These are phyloP conservation scores for Musa balbisiana DNA, from an alignment of 202 grass and related monocot genomes.

Conservation along the genomic window DNA sequence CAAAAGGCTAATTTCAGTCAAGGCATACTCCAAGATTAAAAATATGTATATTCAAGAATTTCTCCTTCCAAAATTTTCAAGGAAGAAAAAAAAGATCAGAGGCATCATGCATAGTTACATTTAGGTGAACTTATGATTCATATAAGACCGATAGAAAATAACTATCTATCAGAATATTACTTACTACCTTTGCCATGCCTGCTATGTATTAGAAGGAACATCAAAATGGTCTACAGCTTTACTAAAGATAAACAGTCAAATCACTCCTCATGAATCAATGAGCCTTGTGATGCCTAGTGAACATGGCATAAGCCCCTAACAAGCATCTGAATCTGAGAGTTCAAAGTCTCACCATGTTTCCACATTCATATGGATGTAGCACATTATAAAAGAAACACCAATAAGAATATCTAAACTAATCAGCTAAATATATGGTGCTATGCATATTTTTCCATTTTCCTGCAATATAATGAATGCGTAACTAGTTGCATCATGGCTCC, in stretches of 20 bases:
- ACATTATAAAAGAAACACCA: background rate
- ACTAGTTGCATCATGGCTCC: background rate
- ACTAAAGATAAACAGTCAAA: background rate
- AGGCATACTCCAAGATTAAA: background rate
- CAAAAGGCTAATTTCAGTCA: background rate
- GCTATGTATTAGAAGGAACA: background rate
- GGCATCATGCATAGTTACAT: background rate
- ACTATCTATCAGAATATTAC: background rate
- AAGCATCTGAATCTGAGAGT: background rate
- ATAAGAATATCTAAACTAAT: background rate
- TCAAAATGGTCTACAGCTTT: background rate
- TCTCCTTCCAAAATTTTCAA: too few relatives aligned
- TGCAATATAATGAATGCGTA: background rate
- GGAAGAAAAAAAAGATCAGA: background rate
- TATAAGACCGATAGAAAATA: background rate
- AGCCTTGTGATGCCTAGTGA: background rate
- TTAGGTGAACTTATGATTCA: background rate
- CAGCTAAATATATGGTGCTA: background rate
- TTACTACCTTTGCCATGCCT: background rate
- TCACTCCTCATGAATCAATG: background rate
- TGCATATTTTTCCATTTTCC: background rate
- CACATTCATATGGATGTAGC: background rate
- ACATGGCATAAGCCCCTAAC: background rate
- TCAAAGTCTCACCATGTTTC: background rate
- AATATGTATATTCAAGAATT: too few relatives aligned